phyloP scores from a whole-genome alignment of 2,329 filamentous ascomycete species.

The Microdochium trichocladiopsis region DNA sequence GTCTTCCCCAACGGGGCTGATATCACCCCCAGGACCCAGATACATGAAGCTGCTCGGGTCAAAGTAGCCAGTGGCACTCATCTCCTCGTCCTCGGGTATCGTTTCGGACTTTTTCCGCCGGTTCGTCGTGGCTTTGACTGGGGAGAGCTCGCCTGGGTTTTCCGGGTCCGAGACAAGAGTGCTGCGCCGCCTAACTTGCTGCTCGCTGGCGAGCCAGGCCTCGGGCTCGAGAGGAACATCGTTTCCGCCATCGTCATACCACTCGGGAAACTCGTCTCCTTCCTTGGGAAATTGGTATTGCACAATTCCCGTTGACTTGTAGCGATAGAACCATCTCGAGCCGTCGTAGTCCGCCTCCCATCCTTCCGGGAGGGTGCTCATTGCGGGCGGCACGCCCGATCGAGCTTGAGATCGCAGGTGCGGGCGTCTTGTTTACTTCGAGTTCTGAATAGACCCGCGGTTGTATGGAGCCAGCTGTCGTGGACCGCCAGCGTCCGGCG shows the following conservation, averaged over 20 bases:
- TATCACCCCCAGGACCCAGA: slow-evolving; percentile 38
- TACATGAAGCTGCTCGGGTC: slow-evolving; percentile 47
- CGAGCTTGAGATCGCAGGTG: background rate
- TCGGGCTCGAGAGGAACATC: slow-evolving; percentile 39
- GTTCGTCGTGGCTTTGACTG: slow-evolving; percentile 10
- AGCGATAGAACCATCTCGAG: slow-evolving; percentile 49
- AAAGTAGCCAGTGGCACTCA: slow-evolving; percentile 31
- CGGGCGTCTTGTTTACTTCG: no score
- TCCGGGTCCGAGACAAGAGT: slow-evolving; percentile 5
- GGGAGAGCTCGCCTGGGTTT: slow-evolving; percentile 6
- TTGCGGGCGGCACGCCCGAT: slow-evolving; percentile 8
- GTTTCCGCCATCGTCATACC: slow-evolving; percentile 26
- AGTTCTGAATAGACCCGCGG: no score
- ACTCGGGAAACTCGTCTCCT: slow-evolving; percentile 52
- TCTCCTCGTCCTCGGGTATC: slow-evolving; percentile 20
- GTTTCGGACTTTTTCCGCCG: slow-evolving; percentile 9
- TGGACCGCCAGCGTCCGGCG: no score
- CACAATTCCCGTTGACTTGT: slow-evolving; percentile 43
- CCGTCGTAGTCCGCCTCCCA: slow-evolving; percentile 55
- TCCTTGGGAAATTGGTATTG: slow-evolving; percentile 51
- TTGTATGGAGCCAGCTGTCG: no score
- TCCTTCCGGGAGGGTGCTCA: slow-evolving; percentile 39
- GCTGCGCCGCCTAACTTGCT: slow-evolving; percentile 33
- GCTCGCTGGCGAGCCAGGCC: slow-evolving; percentile 44
- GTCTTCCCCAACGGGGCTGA: slow-evolving; percentile 34